phyloP scores from a whole-genome alignment of 2,329 filamentous ascomycete genomes.

The Cytospora schulzeri region DNA sequence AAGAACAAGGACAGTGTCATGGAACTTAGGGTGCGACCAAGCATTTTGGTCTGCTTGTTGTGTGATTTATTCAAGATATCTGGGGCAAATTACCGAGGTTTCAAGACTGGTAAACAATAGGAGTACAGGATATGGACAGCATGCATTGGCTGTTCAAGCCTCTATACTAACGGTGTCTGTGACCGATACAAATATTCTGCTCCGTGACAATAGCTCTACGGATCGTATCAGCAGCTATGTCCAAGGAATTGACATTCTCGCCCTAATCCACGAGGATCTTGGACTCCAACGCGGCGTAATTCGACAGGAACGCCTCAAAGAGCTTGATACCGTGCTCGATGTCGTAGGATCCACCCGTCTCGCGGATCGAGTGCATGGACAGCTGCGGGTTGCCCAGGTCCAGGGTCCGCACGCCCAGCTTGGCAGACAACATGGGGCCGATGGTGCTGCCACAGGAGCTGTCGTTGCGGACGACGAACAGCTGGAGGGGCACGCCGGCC shows the following conservation, averaged over 20 bases:
- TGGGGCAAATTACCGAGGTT: background rate
- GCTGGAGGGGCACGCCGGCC: slow-evolving; percentile 80
- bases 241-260: background rate
- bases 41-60: too few species aligned
- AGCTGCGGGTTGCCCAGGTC: slow-evolving; percentile 94
- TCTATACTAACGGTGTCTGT: too few species aligned
- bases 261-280: slow-evolving; percentile 80
- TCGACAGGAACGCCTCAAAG: slow-evolving; percentile 84
- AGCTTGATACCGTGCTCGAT: slow-evolving; percentile 83
- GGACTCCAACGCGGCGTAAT: slow-evolving; percentile 79
- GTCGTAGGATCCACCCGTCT: slow-evolving; percentile 87
- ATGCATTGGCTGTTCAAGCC: too few species aligned
- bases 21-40: too few species aligned
- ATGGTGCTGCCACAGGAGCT: slow-evolving; percentile 94
- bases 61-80: too few species aligned
- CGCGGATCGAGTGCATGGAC: slow-evolving; percentile 95
- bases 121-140: background rate
- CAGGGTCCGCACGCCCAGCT: slow-evolving; percentile 82
- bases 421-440: slow-evolving; percentile 91
- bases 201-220: too few species aligned
- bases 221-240: too few species aligned
- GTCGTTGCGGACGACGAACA: slow-evolving; percentile 96
- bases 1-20: too few species aligned
- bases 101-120: background rate
- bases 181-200: too few species aligned